Evolutionary conservation across 2,329 filamentous ascomycete genomes (phyloP), one percentile per base, ranked within the genome.

Genomic region (Aspergillus viridinutans): DNA sequence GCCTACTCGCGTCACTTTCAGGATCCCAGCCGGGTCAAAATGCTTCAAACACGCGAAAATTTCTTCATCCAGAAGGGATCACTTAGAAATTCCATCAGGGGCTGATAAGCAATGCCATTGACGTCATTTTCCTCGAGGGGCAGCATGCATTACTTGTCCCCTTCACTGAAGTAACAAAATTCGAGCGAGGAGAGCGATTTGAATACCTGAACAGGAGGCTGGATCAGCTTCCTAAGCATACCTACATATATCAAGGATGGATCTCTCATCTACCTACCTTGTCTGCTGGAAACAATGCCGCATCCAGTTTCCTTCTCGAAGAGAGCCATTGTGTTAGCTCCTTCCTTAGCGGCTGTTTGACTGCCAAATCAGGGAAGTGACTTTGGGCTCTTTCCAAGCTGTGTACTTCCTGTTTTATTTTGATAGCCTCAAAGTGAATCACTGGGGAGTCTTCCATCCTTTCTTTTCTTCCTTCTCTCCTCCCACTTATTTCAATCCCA

Each of bases 61-160:
- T 38, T 6, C 32, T 38, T 17, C 32, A 7, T 35, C 32, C 4
- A 35, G 32, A 17, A 17, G 32, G 14, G 32, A 35, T 35, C 32
- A 35, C 5, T 17, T 6, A 7, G 14, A 17, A 32, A 21, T 21
- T 23, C 12, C 20, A 45, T 45, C 42, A 20, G 21, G 20, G 42
- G 42, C 42, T 10, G n/a, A 45, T 20, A 45, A 45, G 49, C 50
- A 56, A 57, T 59, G 49, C 55, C 21, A 49, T 57, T 32, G 56
- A 61, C 60, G 55, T 61, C 55, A 61, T 50, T 51, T 26, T 28
- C 23, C 40, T 32, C 32, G 23, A 26, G 20, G 29, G 50, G n/a
- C 10, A 40, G 23, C 45, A 59, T 55, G 43, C 53, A 61, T 60
- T 45, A 49, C 40, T 54, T 43, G 53, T 35, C 12, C 32, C 42